Evolutionary conservation across 176 grass and related monocot genomes (phyloP).

Genomic region (Phoenix roebelenii): DNA sequence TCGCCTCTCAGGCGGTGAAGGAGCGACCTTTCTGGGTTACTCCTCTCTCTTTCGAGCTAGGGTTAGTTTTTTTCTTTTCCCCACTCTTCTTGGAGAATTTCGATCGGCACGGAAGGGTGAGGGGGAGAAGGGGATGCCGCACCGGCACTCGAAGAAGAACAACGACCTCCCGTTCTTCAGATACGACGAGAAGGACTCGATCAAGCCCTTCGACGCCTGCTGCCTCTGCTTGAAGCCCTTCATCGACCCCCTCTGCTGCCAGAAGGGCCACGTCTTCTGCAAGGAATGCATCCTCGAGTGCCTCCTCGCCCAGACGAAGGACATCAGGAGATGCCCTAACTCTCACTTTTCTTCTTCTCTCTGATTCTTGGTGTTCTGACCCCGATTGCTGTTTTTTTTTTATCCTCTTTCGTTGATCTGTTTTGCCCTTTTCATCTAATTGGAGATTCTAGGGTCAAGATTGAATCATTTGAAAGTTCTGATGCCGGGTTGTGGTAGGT

Average conservation of each 20-base stretch:
- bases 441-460: background rate
- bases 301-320: conserved; percentile 52
- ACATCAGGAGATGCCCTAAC: conserved; percentile 51
- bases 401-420: background rate
- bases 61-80: too few species aligned
- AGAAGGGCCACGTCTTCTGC: conserved; percentile 88
- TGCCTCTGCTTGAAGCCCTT: conserved; percentile 93
- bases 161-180: conserved; percentile 98
- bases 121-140: conserved; percentile 51
- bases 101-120: background rate
- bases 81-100: background rate
- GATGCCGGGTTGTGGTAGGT: too few species aligned
- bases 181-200: conserved; percentile 99
- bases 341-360: background rate
- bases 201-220: conserved; percentile 98
- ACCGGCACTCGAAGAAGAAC: conserved; percentile 99
- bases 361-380: too few species aligned
- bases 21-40: too few species aligned
- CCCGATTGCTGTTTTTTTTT: background rate
- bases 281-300: conserved; percentile 71
- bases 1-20: too few species aligned
- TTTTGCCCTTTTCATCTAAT: background rate
- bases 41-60: too few species aligned
- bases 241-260: conserved; percentile 75
- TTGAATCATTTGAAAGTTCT: too few species aligned